Base-by-base conservation (phyloP, 306 rosid species). In the Prunus kanzakura region DNA sequence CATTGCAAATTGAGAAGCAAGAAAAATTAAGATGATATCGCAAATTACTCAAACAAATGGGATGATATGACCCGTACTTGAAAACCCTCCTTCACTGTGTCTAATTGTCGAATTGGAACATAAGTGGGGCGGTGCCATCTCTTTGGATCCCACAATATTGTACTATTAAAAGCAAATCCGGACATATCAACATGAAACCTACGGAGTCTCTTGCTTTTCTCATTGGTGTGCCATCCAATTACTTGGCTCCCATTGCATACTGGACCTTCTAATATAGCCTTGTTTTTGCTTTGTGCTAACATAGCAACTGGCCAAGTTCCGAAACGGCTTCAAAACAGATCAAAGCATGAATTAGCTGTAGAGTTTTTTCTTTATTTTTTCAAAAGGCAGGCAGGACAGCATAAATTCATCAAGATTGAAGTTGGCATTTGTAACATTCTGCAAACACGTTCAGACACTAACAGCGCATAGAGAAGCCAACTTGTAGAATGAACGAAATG, bases 141-240 rank as follows among this genome's bases (percentile, higher is more conserved):
- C 87, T 91, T 96, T 66, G 93, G 87, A 86, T 96, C 98, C 99
- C 99, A 96, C 81, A 96, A 72, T 80, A 96, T 89, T 84, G 98
- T 88, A 85, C 98, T 96, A 65, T 96, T 96, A 84, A 96, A 92
- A 81, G 98, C 99, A 87, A 96, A 96, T 60, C 99, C 99, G 18
- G 99, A 91, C 99, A 96, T 96, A 81, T 96, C 99, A 82, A 96
- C 98, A 80, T 96, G 99, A 86, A 96, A 96, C 88, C 99, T 88
- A 8, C 97, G 89, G 38, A 96, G 90, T 82, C 88, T 88, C 83
- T 86, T 91, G 74, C 97, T 93, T 85, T 86, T 96, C 86, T 91
- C 97, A 79, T 96, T 96, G 32, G 99, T 96, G 79, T 92, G 97
- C 99, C 99, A 96, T 72, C 99, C 99, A 76, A 84, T 77, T 82